Evolutionary conservation across 495 filamentous ascomycete genomes (phyloP).

Genomic region (Hyaloscypha hepaticicola): DNA sequence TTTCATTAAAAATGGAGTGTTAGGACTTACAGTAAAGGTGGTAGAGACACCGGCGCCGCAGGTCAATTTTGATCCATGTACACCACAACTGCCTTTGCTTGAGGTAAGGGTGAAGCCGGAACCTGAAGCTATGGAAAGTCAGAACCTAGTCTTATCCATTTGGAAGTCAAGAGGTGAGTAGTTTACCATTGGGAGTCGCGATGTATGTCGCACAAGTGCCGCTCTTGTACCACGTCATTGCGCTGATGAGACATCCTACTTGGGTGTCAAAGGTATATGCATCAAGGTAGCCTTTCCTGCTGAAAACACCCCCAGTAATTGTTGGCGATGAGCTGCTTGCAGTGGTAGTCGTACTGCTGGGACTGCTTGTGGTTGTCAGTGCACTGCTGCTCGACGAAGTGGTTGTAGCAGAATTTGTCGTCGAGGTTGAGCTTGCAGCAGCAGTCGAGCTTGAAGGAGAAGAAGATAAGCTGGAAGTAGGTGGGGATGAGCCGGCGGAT

Average conservation of each 20-base stretch:
- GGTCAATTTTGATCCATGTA: conserved; percentile 45
- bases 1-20: no score
- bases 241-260: conserved; percentile 65
- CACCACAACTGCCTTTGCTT: conserved; percentile 55
- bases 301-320: conserved; percentile 20
- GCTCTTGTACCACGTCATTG: conserved; percentile 62
- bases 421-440: not conserved
- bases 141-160: conserved; percentile 11
- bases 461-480: not conserved
- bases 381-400: not conserved
- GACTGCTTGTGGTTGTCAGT: not conserved
- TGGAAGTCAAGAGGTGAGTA: not conserved
- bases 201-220: conserved; percentile 70
- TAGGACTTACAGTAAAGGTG: conserved; percentile 41
- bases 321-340: conserved; percentile 14
- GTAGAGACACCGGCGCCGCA: conserved; percentile 46
- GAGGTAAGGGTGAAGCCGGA: conserved; percentile 55
- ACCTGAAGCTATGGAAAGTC: conserved; percentile 30
- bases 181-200: conserved; percentile 43
- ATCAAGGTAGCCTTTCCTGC: conserved; percentile 57
- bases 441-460: no score
- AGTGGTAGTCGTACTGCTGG: conserved; percentile 6
- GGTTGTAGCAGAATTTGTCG: not conserved
- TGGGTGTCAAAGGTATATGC: conserved; percentile 48
- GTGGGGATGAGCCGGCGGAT: conserved; percentile 13